Percentiles rank a stretch among this genome's conserved stretches.
Evolutionary conservation across 305 asterid genomes (phyloP).

Genomic region (Solanum hybrid): DNA sequence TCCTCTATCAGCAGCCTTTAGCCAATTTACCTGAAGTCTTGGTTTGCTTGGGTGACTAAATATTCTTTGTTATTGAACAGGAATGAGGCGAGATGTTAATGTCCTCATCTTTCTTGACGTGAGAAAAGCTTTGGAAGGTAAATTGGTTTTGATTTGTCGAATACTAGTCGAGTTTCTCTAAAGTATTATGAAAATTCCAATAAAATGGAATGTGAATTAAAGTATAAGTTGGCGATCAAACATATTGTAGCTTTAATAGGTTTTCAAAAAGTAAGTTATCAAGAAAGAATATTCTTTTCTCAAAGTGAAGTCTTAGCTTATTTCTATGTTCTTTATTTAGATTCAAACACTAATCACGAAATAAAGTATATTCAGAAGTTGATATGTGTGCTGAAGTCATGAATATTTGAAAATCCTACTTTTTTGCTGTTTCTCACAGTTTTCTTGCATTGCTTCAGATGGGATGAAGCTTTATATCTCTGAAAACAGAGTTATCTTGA

Average conservation of each 20-base stretch:
- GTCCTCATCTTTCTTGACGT: conserved; percentile 67
- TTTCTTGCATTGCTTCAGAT: conserved; percentile 27
- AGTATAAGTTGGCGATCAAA: not conserved
- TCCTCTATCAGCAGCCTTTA: not conserved
- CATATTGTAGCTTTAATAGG: not conserved
- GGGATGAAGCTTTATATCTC: conserved; percentile 86
- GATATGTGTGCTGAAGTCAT: not conserved
- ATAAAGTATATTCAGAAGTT: not conserved
- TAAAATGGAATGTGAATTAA: not conserved
- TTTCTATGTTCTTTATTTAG: not conserved
- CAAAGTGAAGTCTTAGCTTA: not conserved
- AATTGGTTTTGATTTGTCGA: not conserved
- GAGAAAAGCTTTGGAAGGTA: conserved; percentile 82
- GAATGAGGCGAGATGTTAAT: conserved; percentile 70
- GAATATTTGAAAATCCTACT: not conserved
- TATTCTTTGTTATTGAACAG: conserved; percentile 26
- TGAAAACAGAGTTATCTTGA: conserved; percentile 79
- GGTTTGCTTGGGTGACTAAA: not conserved
- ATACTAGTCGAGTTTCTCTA: not conserved
- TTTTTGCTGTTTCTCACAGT: conserved; percentile 12
- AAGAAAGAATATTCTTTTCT: not conserved
- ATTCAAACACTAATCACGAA: not conserved
- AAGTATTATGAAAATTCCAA: not conserved
- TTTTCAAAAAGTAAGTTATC: not conserved
- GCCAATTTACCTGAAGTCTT: not conserved